Evolutionary conservation across 345 rosid genomes (phyloP), one percentile per base, ranked within the genome.

Genomic region (Euphorbia peplus): DNA sequence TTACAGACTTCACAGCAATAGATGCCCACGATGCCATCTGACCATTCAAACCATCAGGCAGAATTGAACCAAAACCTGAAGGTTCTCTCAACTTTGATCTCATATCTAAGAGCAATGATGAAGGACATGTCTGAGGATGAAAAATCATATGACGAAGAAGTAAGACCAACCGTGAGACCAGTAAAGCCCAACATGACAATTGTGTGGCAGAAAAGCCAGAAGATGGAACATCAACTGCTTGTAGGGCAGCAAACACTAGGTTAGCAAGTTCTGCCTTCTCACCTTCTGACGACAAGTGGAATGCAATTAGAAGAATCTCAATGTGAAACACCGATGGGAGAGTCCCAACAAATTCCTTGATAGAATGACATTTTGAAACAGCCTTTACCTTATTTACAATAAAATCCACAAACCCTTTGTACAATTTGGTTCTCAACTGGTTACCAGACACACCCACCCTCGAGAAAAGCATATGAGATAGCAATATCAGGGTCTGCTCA

Each of bases 241-340:
- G 75, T 28, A 95, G 77, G 48, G 90, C 74, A 41, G 86, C 81
- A 68, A 83, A 75, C 50, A 90, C 63, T 21, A 86, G 72, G 73
- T 78, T 83, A 58, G 92, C 88, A 73, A 87, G 77, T 21, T 69
- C 68, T 60, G 74, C 81, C 87, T 85, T 95, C 75, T 95, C 98
- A 75, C 59, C 86, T 55, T 82, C 79, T 55, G 87, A 76, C 41
- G 99, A 95, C 76, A 95, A 80, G 80, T 95, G 96, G 79, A 91
- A 95, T 67, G 97, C 90, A 87, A 88, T 81, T 42, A 91, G 82
- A 73, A 95, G 93, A 81, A 95, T 87, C 87, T 95, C 95, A 77
- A 91, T 71, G 79, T 95, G 95, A 76, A 90, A 88, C 37, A 80
- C 82, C 54, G 98, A 88, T 41, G 99, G 99, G 72, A 95, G 98